Conservation (phyloP, 177 flowering plant genomes). For the Tripterygium wilfordii region DNA sequence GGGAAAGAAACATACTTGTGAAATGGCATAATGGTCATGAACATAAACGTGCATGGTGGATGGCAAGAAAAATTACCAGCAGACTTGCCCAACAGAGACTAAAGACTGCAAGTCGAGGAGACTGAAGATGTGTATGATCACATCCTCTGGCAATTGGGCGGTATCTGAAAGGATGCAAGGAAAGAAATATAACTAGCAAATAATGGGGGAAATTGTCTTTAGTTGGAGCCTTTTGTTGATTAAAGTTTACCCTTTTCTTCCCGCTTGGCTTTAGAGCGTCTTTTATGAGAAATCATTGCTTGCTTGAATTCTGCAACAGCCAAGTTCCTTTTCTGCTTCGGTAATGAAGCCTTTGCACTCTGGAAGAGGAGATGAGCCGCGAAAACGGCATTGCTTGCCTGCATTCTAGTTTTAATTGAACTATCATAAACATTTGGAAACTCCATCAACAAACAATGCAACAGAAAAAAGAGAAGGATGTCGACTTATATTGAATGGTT, state of each 20-base stretch:
- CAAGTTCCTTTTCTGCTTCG: slow-evolving; percentile 64
- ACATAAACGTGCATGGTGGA: neutral
- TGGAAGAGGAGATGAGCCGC: slow-evolving; percentile 63
- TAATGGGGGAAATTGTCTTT: too few relatives aligned
- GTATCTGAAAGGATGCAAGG: slow-evolving; percentile 32
- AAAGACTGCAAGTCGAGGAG: slow-evolving; percentile 72
- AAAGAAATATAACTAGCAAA: neutral
- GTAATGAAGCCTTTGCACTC: slow-evolving; percentile 64
- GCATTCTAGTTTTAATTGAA: slow-evolving; percentile 39
- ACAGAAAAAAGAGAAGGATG: too few relatives aligned
- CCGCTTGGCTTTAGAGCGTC: slow-evolving; percentile 36
- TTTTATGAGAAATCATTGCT: slow-evolving; percentile 65
- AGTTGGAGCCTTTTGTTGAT: too few relatives aligned
- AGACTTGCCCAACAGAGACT: slow-evolving; percentile 48
- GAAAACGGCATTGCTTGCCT: slow-evolving; percentile 38
- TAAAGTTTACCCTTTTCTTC: slow-evolving; percentile 37
- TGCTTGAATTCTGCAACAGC: slow-evolving; percentile 68
- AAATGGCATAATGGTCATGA: neutral
- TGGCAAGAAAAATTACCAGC: slow-evolving; percentile 45
- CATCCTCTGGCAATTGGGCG: slow-evolving; percentile 58
- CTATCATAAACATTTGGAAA: neutral
- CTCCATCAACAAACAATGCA: too few relatives aligned
- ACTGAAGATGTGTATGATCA: slow-evolving; percentile 68
- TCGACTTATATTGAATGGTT: too few relatives aligned
- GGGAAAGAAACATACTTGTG: too few relatives aligned